A percentile compares a stretch with the other conserved stretches of the same genome.
phyloP scores from a whole-genome alignment of 164 flowering plant genomes.

The Kalanchoe fedtschenkoi region DNA sequence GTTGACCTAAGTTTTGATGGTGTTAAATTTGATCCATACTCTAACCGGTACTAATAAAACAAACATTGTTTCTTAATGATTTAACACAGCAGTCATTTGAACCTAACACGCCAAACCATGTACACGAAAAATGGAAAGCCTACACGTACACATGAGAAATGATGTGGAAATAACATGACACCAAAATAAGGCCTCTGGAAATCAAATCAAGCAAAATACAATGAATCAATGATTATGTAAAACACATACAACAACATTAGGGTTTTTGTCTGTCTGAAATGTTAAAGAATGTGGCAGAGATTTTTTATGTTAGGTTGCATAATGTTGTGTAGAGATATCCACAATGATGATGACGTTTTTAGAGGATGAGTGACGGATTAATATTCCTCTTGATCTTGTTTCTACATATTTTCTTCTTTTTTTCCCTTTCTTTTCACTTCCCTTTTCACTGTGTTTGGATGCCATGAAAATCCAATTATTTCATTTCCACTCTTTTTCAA shows the following conservation, averaged over 20 bases:
- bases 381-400: conserved; percentile 17
- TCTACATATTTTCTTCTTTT: conserved; percentile 18
- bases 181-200: neutral
- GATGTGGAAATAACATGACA: conserved; percentile 1
- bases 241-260: too few species aligned
- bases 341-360: conserved; percentile 28
- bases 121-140: neutral
- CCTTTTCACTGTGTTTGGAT: conserved; percentile 1
- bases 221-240: neutral
- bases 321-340: neutral
- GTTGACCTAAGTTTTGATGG: neutral
- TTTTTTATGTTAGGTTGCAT: neutral
- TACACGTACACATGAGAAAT: neutral
- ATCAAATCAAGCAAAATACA: neutral
- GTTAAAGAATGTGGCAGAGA: neutral
- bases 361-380: conserved; percentile 50
- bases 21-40: too few species aligned
- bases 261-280: neutral
- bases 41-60: neutral
- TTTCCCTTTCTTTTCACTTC: conserved; percentile 5
- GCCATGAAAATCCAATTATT: conserved; percentile 12
- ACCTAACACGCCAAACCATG: neutral
- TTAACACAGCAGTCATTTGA: neutral
- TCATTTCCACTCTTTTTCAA: conserved; percentile 7
- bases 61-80: neutral